These are phyloP conservation scores for Cyphellophora europaea DNA, from an alignment of 2,329 filamentous ascomycete species.

Conservation along the genomic window DNA sequence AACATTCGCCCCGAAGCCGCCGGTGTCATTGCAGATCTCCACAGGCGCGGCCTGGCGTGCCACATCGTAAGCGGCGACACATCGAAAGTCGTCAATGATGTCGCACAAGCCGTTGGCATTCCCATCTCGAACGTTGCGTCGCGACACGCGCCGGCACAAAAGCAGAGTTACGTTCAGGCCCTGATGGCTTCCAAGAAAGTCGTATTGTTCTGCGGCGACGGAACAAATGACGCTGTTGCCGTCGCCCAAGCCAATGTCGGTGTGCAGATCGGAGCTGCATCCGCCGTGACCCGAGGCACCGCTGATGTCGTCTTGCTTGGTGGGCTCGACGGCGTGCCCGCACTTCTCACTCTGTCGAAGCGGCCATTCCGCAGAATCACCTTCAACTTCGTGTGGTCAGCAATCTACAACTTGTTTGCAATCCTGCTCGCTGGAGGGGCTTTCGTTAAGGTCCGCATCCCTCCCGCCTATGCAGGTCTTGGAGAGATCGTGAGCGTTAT, in stretches of 20 bases:
- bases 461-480: constrained; percentile 56
- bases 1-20: constrained; percentile 40
- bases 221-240: constrained; percentile 68
- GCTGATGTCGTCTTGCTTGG: constrained; percentile 62
- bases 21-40: constrained; percentile 42
- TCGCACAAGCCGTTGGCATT: constrained; percentile 37
- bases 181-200: no score
- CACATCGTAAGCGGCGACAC: constrained; percentile 52
- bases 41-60: constrained; percentile 36
- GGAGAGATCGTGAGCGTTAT: constrained; percentile 67
- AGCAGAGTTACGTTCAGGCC: constrained; percentile 34
- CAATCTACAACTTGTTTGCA: constrained; percentile 61
- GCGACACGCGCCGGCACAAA: constrained; percentile 43
- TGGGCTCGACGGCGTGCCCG: constrained; percentile 45
- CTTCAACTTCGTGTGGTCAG: constrained; percentile 64
- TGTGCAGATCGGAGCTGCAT: constrained; percentile 54
- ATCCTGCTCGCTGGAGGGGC: constrained; percentile 58
- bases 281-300: constrained; percentile 55
- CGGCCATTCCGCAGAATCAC: constrained; percentile 39
- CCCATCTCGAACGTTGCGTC: constrained; percentile 30
- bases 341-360: constrained; percentile 45
- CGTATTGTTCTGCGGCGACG: constrained; percentile 70
- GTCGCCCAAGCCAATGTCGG: constrained; percentile 63
- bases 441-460: constrained; percentile 50
- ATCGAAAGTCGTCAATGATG: constrained; percentile 35